Evolutionary conservation across 495 filamentous ascomycete species (phyloP).

Genomic region (Penicillium dipodomyicola): DNA sequence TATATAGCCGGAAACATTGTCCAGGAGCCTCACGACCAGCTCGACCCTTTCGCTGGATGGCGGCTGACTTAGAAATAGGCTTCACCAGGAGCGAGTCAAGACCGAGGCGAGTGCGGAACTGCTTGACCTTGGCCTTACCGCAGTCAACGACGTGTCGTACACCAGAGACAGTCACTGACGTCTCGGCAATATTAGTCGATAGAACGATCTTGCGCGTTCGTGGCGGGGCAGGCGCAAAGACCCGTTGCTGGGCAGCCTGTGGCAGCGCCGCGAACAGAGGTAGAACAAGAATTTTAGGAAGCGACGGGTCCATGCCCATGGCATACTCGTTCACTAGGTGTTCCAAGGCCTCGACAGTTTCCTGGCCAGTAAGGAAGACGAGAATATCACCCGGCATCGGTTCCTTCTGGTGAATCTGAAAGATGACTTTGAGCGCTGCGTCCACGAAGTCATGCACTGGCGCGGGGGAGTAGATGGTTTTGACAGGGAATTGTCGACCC

Average conservation of each 20-base stretch:
- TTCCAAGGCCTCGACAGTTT: conserved; percentile 83
- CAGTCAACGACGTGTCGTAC: conserved; percentile 90
- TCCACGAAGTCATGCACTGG: conserved; percentile 84
- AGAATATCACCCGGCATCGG: conserved; percentile 91
- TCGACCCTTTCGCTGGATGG: conserved; percentile 87
- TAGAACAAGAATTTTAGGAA: conserved; percentile 73
- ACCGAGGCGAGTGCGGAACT: conserved; percentile 79
- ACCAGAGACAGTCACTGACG: conserved; percentile 92
- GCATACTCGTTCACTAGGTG: conserved; percentile 78
- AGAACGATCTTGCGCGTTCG: conserved; percentile 85
- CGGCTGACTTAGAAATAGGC: conserved; percentile 88
- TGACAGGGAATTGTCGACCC: conserved; percentile 85
- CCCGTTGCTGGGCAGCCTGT: conserved; percentile 75
- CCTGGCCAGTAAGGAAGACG: conserved; percentile 91
- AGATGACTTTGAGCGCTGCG: conserved; percentile 74
- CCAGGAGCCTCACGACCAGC: conserved; percentile 90
- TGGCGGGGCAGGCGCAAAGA: conserved; percentile 74
- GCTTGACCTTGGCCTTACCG: conserved; percentile 91
- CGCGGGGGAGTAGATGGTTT: conserved; percentile 69
- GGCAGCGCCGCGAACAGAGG: conserved; percentile 72
- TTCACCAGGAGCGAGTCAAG: conserved; percentile 90
- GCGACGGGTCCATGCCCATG: conserved; percentile 60
- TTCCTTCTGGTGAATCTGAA: conserved; percentile 83
- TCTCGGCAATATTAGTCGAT: conserved; percentile 96
- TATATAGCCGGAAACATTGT: conserved; percentile 88